A percentile compares a stretch with the other conserved stretches of the same genome.
Conservation (phyloP, 495 filamentous ascomycete genomes). For the Aspergillus campestris region DNA sequence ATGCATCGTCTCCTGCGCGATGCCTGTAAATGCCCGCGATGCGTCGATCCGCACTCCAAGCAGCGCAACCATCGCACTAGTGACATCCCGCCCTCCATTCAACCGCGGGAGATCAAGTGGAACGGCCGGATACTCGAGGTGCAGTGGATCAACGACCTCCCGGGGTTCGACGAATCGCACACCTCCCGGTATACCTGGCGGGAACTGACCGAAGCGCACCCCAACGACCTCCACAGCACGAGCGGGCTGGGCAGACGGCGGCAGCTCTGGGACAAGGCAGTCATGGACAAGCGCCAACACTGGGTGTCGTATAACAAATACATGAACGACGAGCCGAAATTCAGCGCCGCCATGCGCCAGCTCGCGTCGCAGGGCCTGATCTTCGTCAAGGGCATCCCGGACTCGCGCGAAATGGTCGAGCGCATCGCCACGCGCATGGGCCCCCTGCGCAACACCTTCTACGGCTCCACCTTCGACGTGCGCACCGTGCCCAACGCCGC, state of each 20-base stretch:
- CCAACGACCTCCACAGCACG: conserved; percentile 3
- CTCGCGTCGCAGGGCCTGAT: conserved; percentile 57
- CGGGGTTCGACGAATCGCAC: conserved; percentile 38
- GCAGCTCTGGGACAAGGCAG: conserved; percentile 24
- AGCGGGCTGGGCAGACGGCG: conserved; percentile 1
- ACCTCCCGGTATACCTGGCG: conserved; percentile 32
- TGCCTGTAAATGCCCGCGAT: conserved; percentile 58
- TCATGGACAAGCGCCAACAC: conserved; percentile 20
- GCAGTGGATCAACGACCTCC: conserved; percentile 53
- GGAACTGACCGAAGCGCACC: conserved; percentile 16
- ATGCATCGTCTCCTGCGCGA: conserved; percentile 52
- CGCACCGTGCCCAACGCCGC: conserved; percentile 64
- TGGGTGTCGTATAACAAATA: conserved; percentile 63
- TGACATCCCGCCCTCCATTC: conserved; percentile 55
- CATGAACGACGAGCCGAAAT: conserved; percentile 45
- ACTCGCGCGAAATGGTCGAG: conserved; percentile 52
- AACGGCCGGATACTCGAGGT: conserved; percentile 43
- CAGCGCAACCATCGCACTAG: conserved; percentile 73
- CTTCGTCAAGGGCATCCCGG: conserved; percentile 63
- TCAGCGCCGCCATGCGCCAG: conserved; percentile 44
- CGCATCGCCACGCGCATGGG: conserved; percentile 65
- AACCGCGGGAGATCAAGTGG: conserved; percentile 22
- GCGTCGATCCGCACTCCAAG: conserved; percentile 68
- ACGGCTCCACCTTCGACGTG: conserved; percentile 86
- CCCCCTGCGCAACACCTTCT: conserved; percentile 71